Evolutionary conservation across 352 stramenopile species (phyloP), one percentile per base, ranked within the genome.

Genomic region (Globisporangium irregulare): DNA sequence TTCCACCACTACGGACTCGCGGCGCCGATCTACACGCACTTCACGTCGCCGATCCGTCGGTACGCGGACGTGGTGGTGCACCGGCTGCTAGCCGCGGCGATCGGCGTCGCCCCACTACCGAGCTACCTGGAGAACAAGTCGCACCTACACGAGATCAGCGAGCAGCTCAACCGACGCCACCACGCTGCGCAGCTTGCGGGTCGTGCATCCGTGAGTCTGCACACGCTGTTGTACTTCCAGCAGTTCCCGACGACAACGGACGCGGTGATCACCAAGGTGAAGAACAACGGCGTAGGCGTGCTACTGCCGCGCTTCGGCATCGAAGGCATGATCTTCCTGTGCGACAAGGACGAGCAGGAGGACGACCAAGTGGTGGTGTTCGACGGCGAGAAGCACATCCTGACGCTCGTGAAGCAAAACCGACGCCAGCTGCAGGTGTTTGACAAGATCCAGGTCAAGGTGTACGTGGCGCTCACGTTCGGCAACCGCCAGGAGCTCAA

Each of bases 31-130:
- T 99, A 99, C 80, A 99, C 98, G 38, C 98, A 99, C 79, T 99
- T 99, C 73, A 99, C 98, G 34, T 99, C 94, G n/a, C 98, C 98
- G 4, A 99, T 99, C 78, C 89, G 94, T 62, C 89, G 95, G 4
- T 94, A 99, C 80, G 97, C 98, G 0, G 98, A 99, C 78, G 94
- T 99, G 20, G 95, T 99, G 54, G 97, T 99, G 24, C 98, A 99
- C 78, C 94, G 98, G 0, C 73, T 99, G 22, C 76, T 99, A 3
- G 97, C 96, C 38, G 98, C 97, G 10, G 92, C 97, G 25, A 98
- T 99, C 61, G 95, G 94, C 20, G 92, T 99, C n/a, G 86, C 89
- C 12, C 91, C 97, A 12, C 82, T 99, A 48, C 98, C 98, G 10
- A 87, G 87, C 54, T 97, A 99, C 72, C 85, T 98, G 15, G 96